phyloP scores from a whole-genome alignment of 192 early-diverging fungal species.

The Rhizophagus prolifer region DNA sequence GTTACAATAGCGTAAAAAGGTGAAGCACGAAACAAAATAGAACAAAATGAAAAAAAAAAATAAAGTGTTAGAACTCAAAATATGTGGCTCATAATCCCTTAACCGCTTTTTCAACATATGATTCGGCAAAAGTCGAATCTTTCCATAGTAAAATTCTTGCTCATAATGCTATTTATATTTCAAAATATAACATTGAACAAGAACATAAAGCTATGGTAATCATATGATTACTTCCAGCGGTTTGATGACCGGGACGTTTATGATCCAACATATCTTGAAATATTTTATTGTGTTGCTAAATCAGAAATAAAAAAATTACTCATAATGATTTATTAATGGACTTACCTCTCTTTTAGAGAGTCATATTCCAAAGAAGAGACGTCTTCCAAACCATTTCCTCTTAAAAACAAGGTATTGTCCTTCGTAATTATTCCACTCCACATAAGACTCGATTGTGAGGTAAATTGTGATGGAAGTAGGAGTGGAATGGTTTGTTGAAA shows the following conservation, averaged over 20 bases:
- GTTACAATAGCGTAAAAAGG: not conserved
- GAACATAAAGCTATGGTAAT: no score
- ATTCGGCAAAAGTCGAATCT: no score
- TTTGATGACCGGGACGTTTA: no score
- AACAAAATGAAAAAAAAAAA: not conserved
- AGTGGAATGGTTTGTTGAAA: not conserved
- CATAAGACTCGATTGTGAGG: no score
- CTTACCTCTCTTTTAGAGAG: slow-evolving; percentile 15
- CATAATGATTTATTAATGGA: not conserved
- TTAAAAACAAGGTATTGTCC: not conserved
- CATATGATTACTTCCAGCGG: no score
- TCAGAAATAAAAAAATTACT: not conserved
- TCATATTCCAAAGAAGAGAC: not conserved
- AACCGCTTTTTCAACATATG: no score
- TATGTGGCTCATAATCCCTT: not conserved
- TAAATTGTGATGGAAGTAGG: no score
- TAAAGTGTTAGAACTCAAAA: not conserved
- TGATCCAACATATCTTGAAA: no score
- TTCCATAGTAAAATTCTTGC: not conserved
- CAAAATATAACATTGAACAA: no score
- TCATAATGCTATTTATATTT: no score
- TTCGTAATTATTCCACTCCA: not conserved
- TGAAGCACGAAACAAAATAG: not conserved
- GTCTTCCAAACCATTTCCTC: slow-evolving; percentile 10
- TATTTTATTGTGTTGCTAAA: no score